phyloP scores from a whole-genome alignment of 2,329 filamentous ascomycete genomes.

The Scedosporium apiospermum region DNA sequence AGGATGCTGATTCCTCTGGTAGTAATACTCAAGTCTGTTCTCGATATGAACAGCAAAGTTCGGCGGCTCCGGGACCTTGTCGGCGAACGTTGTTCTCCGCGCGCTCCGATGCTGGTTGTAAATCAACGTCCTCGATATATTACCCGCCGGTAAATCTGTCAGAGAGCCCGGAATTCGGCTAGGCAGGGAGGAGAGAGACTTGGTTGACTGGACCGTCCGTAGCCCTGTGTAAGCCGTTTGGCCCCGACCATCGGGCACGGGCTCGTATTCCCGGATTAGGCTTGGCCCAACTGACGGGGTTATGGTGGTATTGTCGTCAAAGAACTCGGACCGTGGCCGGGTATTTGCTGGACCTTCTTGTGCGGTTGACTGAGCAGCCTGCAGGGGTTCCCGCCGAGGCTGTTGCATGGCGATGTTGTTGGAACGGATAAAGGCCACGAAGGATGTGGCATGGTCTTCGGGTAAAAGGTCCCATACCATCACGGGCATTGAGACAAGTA shows the following conservation, averaged over 20 bases:
- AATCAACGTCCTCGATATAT: slow-evolving; percentile 30
- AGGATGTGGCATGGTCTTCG: slow-evolving; percentile 46
- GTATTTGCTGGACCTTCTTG: not conserved
- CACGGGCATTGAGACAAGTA: slow-evolving; percentile 48
- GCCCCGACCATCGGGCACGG: not conserved
- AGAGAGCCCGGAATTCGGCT: not conserved
- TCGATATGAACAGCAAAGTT: slow-evolving; percentile 39
- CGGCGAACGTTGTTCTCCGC: slow-evolving; percentile 27
- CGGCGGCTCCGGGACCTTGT: slow-evolving; percentile 30
- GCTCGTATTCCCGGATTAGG: not conserved
- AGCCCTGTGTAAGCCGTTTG: not conserved
- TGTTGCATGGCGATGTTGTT: slow-evolving; percentile 38
- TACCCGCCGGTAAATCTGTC: slow-evolving; percentile 7
- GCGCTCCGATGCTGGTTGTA: slow-evolving; percentile 34
- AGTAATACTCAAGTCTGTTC: slow-evolving; percentile 43
- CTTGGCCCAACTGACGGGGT: not conserved
- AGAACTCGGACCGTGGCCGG: not conserved
- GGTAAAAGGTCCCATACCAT: slow-evolving; percentile 52
- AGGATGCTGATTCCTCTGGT: slow-evolving; percentile 35
- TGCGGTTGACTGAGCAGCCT: not conserved
- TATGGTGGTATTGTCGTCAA: slow-evolving; percentile 6
- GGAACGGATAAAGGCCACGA: slow-evolving; percentile 49
- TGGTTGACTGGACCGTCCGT: not conserved
- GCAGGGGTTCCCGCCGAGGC: slow-evolving; percentile 3
- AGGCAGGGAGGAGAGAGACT: not conserved